A percentile compares a stretch with the other conserved stretches of the same genome.
phyloP scores from a whole-genome alignment of 441 rosid species.

The Aleurites moluccanus region DNA sequence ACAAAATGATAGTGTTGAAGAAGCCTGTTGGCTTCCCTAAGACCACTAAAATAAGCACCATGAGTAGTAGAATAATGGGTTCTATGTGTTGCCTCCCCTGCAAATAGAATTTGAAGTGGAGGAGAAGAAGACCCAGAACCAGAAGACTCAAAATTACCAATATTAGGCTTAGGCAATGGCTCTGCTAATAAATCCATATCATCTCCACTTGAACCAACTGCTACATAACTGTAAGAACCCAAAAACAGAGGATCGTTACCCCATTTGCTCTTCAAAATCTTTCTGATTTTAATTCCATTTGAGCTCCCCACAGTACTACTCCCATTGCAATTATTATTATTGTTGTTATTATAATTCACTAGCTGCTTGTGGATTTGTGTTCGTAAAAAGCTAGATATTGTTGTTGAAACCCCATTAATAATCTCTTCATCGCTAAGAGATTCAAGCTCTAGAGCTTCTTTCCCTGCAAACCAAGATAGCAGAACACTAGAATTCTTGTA shows the following conservation, averaged over 20 bases:
- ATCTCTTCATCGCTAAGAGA: conserved; percentile 69
- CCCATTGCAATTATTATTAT: conserved; percentile 41
- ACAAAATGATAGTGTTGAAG: conserved; percentile 73
- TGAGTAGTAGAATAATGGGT: conserved; percentile 96
- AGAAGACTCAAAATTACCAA: conserved; percentile 11
- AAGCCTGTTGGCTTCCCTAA: conserved; percentile 97
- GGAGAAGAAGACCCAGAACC: conserved; percentile 13
- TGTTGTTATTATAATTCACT: conserved; percentile 19
- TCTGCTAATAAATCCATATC: conserved; percentile 80
- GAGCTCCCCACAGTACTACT: conserved; percentile 20
- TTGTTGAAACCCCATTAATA: conserved; percentile 56
- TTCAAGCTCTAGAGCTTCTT: conserved; percentile 90
- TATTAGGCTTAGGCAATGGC: conserved; percentile 60
- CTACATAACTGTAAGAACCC: conserved; percentile 90
- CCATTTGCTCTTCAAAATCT: conserved; percentile 83
- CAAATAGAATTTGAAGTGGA: conserved; percentile 81
- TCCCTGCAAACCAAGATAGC: conserved; percentile 92
- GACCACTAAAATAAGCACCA: conserved; percentile 95
- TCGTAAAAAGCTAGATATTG: conserved; percentile 51
- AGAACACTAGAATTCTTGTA: conserved; percentile 66
- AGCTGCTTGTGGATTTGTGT: conserved; percentile 28
- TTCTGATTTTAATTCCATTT: conserved; percentile 36
- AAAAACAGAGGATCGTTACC: conserved; percentile 80
- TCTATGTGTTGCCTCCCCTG: conserved; percentile 99
- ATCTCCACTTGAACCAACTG: conserved; percentile 87